Percentiles rank a stretch among this genome's conserved stretches.
phyloP scores from a whole-genome alignment of 352 stramenopile genomes.

The Phytophthora meadii region DNA sequence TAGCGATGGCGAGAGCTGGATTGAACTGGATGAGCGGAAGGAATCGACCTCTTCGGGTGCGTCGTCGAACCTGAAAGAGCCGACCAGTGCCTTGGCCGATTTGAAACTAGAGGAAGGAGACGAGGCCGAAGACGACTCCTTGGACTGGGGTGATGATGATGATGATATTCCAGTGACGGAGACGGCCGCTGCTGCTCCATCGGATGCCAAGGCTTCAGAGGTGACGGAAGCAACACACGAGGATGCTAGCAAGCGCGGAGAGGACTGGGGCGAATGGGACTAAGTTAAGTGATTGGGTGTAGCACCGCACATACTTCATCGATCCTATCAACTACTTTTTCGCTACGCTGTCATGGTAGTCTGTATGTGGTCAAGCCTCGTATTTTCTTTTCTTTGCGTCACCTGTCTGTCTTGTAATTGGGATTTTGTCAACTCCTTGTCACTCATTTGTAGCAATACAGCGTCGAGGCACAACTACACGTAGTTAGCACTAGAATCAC shows the following conservation, averaged over 20 bases:
- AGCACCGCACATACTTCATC: constrained; percentile 25
- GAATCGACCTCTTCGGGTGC: constrained; percentile 59
- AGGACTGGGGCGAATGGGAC: constrained; percentile 78
- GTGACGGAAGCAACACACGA: constrained; percentile 28
- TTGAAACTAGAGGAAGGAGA: constrained; percentile 44
- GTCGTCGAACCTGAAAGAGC: constrained; percentile 43
- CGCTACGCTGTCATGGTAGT: constrained; percentile 1
- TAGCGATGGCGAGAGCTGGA: constrained; percentile 72
- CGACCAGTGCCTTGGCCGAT: constrained; percentile 31
- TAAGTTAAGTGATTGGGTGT: constrained; percentile 37
- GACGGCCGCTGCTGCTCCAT: constrained; percentile 14
- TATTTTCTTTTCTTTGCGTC: not conserved
- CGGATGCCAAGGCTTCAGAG: constrained; percentile 22
- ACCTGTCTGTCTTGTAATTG: too few species aligned
- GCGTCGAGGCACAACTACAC: too few species aligned
- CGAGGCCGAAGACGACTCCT: constrained; percentile 49
- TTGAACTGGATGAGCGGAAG: constrained; percentile 69
- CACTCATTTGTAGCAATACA: too few species aligned
- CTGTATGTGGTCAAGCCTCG: constrained; percentile 17
- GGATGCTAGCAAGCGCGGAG: constrained; percentile 50
- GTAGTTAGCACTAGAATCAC: too few species aligned
- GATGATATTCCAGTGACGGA: constrained; percentile 44
- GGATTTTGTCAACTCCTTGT: too few species aligned
- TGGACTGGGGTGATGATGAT: constrained; percentile 76
- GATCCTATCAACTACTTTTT: constrained; percentile 25